Conservation (phyloP, 2,329 filamentous ascomycete genomes). For the Coleophoma eucalyptorum region DNA sequence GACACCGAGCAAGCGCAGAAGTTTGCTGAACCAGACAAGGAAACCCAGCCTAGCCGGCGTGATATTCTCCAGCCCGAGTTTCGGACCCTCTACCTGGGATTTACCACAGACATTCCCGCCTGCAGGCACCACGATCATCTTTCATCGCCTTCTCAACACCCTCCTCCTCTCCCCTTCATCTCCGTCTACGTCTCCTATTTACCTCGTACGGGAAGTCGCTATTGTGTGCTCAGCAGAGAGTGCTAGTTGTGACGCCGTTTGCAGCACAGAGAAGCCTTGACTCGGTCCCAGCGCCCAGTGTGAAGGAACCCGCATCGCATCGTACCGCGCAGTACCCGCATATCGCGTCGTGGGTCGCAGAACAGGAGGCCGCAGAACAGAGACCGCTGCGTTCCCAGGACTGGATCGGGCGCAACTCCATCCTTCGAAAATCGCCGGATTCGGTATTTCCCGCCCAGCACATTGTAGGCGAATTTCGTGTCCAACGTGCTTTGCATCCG, state of each 20-base stretch:
- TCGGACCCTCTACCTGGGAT: slow-evolving; percentile 10
- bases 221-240: background rate
- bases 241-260: background rate
- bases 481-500: background rate
- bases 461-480: background rate
- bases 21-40: slow-evolving; percentile 9
- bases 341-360: slow-evolving; percentile 20
- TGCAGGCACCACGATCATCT: background rate
- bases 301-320: slow-evolving; percentile 8
- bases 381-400: slow-evolving; percentile 8
- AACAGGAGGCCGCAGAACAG: slow-evolving; percentile 6
- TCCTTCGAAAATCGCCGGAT: slow-evolving; percentile 7
- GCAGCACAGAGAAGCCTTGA: background rate
- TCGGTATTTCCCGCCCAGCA: background rate
- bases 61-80: slow-evolving; percentile 11
- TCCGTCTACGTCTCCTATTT: background rate
- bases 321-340: slow-evolving; percentile 15
- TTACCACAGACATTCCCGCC: background rate
- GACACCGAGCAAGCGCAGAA: slow-evolving; percentile 2
- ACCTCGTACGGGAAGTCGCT: background rate
- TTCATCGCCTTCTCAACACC: slow-evolving; percentile 1
- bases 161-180: background rate
- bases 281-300: slow-evolving; percentile 1
- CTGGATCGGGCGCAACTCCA: slow-evolving; percentile 8
- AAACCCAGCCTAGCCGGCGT: slow-evolving; percentile 2